Conservation (phyloP, 2,329 filamentous ascomycete genomes). For the Pyricularia pennisetigena region DNA sequence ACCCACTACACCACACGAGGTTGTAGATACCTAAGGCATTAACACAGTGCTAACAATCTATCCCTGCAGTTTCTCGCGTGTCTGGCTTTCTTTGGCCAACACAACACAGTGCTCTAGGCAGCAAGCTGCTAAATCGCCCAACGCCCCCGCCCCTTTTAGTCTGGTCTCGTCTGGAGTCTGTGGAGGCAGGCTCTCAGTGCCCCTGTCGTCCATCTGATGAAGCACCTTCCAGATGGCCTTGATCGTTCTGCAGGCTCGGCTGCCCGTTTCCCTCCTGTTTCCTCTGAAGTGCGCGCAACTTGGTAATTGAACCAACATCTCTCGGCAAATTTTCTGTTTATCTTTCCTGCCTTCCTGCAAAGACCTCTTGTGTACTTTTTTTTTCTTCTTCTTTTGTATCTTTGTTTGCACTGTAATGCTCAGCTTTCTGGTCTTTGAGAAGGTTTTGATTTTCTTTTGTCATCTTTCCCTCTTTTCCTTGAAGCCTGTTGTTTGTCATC, state of each 20-base stretch:
- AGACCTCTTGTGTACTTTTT: neutral
- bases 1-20: too few relatives aligned
- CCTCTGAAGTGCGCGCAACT: neutral
- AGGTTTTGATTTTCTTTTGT: neutral
- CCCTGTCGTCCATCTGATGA: neutral
- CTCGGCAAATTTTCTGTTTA: neutral
- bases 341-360: neutral
- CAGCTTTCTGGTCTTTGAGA: neutral
- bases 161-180: neutral
- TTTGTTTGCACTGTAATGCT: neutral
- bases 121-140: constrained; percentile 2
- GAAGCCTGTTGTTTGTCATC: neutral
- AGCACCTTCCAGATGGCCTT: neutral
- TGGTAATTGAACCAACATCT: neutral
- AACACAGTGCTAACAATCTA: neutral
- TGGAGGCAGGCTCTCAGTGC: neutral
- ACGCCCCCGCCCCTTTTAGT: neutral
- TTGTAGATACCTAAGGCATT: neutral
- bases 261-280: constrained; percentile 4
- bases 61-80: neutral
- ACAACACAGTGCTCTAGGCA: neutral
- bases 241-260: constrained; percentile 5
- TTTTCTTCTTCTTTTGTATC: neutral
- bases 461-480: neutral
- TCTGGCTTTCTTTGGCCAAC: neutral